A percentile compares a stretch with the other conserved stretches of the same genome.
These are phyloP conservation scores for Candida maris DNA, from an alignment of 805 yeast species.

Conservation along the genomic window DNA sequence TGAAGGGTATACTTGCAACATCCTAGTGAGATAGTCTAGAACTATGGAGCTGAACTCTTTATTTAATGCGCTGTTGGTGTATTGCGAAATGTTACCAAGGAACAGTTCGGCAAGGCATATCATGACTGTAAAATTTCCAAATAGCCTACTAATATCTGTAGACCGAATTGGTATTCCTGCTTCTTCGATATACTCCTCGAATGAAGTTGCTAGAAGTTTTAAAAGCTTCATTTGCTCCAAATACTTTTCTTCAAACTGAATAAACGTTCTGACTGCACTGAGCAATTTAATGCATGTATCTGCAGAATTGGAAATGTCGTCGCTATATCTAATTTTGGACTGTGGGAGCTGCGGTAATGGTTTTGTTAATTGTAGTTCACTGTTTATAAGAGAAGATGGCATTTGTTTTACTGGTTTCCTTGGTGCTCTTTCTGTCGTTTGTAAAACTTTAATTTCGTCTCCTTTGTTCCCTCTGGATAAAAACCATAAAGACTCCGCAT, in stretches of 20 bases:
- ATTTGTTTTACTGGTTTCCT: neutral
- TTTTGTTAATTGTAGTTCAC: neutral
- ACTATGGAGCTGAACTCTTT: constrained; percentile 14
- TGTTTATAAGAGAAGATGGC: neutral
- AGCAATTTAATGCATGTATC: neutral
- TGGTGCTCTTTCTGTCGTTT: neutral
- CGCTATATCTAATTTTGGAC: neutral
- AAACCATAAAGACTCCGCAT: constrained; percentile 42
- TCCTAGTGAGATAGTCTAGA: constrained; percentile 20
- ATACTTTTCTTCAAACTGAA: constrained; percentile 35
- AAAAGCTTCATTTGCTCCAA: constrained; percentile 28
- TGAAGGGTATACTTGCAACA: constrained; percentile 26
- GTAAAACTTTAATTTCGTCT: constrained; percentile 25
- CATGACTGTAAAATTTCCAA: constrained; percentile 42
- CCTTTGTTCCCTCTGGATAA: constrained; percentile 33
- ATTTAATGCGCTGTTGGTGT: neutral
- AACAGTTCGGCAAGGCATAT: constrained; percentile 35
- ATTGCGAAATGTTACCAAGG: constrained; percentile 8
- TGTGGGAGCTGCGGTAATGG: constrained; percentile 6
- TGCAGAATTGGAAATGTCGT: neutral
- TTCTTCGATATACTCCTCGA: constrained; percentile 28
- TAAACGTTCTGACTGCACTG: constrained; percentile 25
- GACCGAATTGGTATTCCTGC: constrained; percentile 30
- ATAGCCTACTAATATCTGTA: constrained; percentile 36
- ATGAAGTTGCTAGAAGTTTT: constrained; percentile 31